These are phyloP conservation scores for Acer yangbiense DNA, from an alignment of 345 rosid species.

Conservation along the genomic window DNA sequence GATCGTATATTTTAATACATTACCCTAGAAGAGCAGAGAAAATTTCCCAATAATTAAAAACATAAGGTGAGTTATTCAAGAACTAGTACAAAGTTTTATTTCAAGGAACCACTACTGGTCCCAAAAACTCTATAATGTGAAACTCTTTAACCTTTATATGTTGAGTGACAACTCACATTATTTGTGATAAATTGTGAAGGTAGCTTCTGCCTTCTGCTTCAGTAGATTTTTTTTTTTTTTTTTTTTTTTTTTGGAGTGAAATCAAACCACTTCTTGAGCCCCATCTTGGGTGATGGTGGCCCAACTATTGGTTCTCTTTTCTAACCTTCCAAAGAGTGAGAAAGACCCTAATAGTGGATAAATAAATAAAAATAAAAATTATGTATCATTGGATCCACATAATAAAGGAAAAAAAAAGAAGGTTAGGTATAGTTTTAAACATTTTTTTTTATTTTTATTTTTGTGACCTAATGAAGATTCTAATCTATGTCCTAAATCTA, in stretches of 20 bases:
- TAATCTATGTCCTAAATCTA: constrained; percentile 38
- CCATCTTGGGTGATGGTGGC: constrained; percentile 35
- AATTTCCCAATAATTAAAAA: neutral
- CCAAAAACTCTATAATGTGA: constrained; percentile 28
- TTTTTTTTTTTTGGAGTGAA: constrained; percentile 34
- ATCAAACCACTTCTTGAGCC: constrained; percentile 24
- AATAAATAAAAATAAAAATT: constrained; percentile 9
- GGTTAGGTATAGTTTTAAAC: constrained; percentile 33
- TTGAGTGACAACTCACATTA: constrained; percentile 30
- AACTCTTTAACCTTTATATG: constrained; percentile 23
- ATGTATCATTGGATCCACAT: constrained; percentile 49
- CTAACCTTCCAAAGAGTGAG: constrained; percentile 22
- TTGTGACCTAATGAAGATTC: constrained; percentile 27
- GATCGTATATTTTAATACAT: neutral
- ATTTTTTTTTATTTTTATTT: neutral
- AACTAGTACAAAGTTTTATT: constrained; percentile 26
- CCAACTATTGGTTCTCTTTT: constrained; percentile 23
- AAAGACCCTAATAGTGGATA: constrained; percentile 15
- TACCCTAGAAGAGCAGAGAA: neutral
- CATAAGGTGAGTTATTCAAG: constrained; percentile 25
- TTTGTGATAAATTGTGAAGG: constrained; percentile 24
- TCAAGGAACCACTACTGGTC: constrained; percentile 30
- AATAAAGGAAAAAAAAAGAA: constrained; percentile 37
- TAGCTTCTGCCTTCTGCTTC: constrained; percentile 37
- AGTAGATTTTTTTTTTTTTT: constrained; percentile 15